Evolutionary conservation across 2,329 filamentous ascomycete species (phyloP).

Genomic region (Alternaria conjuncta): DNA sequence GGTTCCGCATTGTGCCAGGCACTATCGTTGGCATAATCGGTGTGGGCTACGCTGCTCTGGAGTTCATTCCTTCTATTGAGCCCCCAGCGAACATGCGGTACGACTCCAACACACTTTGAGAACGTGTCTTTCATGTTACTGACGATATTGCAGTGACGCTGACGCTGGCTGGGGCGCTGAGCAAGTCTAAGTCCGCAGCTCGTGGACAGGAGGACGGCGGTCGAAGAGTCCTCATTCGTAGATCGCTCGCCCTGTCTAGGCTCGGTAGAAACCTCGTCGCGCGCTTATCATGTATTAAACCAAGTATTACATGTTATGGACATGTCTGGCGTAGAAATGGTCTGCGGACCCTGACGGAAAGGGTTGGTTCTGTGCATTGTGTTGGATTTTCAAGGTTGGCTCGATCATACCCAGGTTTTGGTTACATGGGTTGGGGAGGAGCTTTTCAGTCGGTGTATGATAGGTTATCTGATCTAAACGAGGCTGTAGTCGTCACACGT

Average conservation of each 20-base stretch:
- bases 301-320: constrained; percentile 11
- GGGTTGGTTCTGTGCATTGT: not conserved
- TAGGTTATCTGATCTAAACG: constrained; percentile 5
- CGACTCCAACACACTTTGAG: constrained; percentile 2
- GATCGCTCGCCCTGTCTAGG: constrained; percentile 3
- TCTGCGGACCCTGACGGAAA: not conserved
- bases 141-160: constrained; percentile 50
- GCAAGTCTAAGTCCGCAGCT: constrained; percentile 52
- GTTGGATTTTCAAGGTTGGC: not conserved
- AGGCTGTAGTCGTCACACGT: constrained; percentile 15
- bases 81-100: constrained; percentile 61
- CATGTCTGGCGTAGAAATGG: constrained; percentile 3
- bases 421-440: not conserved
- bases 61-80: constrained; percentile 60
- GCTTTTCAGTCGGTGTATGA: constrained; percentile 14
- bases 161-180: constrained; percentile 61
- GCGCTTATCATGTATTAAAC: constrained; percentile 22
- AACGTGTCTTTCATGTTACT: constrained; percentile 5
- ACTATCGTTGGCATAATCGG: constrained; percentile 79
- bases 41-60: constrained; percentile 69
- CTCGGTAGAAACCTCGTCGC: constrained; percentile 3
- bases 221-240: constrained; percentile 30
- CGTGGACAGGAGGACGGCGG: constrained; percentile 31
- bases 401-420: constrained; percentile 2
- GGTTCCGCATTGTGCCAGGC: constrained; percentile 77